Evolutionary conservation across 208 protist species (phyloP), one percentile per base, ranked within the genome.

Genomic region (Sergeia podlipaevii): DNA sequence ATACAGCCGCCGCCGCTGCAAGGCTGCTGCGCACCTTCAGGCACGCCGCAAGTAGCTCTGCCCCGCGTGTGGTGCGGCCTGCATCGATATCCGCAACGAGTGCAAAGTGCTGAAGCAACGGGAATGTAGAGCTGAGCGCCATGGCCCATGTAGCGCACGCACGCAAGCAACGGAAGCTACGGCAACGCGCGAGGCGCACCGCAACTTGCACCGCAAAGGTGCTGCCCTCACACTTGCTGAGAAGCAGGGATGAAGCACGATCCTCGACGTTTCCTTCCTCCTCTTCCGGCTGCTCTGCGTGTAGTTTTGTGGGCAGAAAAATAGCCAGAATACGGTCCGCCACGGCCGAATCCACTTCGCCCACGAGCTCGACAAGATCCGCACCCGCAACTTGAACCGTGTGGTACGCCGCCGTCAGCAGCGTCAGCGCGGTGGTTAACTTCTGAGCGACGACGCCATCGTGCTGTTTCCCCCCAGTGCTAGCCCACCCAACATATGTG

Each of bases 381-480:
- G 85, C 59, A 23, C 85, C 85, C 20, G 81, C 69, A 8, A 73
- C 76, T 13, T 54, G 62, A 11, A 76, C 70, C 27, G 74, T 71
- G 55, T 88, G 81, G 62, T 89, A 81, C 10, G 80, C 81, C 10
- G 85, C 80, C 1, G 68, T 67, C 13, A 85, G 65, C 45, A 84
- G 57, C 61, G 80, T 69, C 24, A 93, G 47, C 13, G 51, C 48
- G 27, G 49, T 17, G 42, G 46, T 49, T 20, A 80, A n/a, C 39
- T n/a, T n/a, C n/a, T n/a, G n/a, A 47, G 29, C 1, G 33, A 55
- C 10, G 21, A 44, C 13, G 49, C 38, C 21, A 45, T 41, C n/a
- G 70, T 59, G 30, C 54, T 30, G 48, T 69, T 55, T 46, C 49
- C 71, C 33, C 55, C 58, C 42, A 24, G 43, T 55, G 17, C 46